Conservation (phyloP, 495 filamentous ascomycete species). For the Podospora comata region DNA sequence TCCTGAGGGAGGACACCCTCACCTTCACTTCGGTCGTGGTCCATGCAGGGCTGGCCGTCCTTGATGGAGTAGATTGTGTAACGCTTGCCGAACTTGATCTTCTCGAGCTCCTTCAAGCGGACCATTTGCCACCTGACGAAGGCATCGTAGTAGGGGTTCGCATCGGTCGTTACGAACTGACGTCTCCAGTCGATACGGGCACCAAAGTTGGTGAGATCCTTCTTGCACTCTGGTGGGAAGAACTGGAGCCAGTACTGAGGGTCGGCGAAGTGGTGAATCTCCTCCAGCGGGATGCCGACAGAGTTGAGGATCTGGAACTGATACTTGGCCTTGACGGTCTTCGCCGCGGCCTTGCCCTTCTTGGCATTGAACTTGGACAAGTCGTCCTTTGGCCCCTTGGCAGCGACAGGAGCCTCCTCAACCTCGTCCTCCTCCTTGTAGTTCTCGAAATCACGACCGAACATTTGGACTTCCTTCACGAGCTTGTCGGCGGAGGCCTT, state of each 20-base stretch:
- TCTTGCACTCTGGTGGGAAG: slow-evolving; percentile 79
- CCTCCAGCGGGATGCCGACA: slow-evolving; percentile 73
- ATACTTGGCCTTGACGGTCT: slow-evolving; percentile 78
- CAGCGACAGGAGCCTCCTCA: slow-evolving; percentile 25
- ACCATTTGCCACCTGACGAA: slow-evolving; percentile 99
- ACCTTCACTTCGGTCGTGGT: slow-evolving; percentile 89
- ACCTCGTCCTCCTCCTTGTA: slow-evolving; percentile 60
- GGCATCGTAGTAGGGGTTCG: slow-evolving; percentile 94
- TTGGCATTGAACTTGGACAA: slow-evolving; percentile 87
- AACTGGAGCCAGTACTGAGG: slow-evolving; percentile 71
- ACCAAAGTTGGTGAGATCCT: slow-evolving; percentile 79
- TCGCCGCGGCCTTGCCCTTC: slow-evolving; percentile 91
- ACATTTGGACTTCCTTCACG: slow-evolving; percentile 79
- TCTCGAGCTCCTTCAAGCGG: slow-evolving; percentile 79
- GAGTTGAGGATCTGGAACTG: slow-evolving; percentile 58
- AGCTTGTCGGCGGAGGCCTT: slow-evolving; percentile 97
- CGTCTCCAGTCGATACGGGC: slow-evolving; percentile 88
- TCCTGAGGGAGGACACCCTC: slow-evolving; percentile 89
- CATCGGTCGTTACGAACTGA: slow-evolving; percentile 90
- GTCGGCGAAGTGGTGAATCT: slow-evolving; percentile 91
- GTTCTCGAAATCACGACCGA: slow-evolving; percentile 80
- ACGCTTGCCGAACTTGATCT: slow-evolving; percentile 90
- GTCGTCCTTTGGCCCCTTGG: slow-evolving; percentile 56
- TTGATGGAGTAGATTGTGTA: slow-evolving; percentile 96
- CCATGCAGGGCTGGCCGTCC: slow-evolving; percentile 96